These are phyloP conservation scores for Glycine tomentella DNA, from an alignment of 306 rosid species.

Conservation along the genomic window DNA sequence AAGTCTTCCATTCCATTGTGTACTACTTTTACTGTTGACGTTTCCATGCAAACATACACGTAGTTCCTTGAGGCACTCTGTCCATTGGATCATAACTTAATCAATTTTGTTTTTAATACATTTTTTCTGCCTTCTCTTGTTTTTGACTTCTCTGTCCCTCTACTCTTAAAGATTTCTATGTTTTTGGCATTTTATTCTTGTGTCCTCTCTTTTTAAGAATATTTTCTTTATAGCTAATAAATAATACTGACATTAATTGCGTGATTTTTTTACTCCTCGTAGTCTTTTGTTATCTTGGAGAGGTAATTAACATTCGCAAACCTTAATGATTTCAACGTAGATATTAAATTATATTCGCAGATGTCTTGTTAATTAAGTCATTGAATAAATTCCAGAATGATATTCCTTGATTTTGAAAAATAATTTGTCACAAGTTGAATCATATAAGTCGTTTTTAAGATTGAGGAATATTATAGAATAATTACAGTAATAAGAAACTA, in stretches of 20 bases:
- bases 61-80: slow-evolving; percentile 36
- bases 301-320: slow-evolving; percentile 19
- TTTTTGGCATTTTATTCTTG: background rate
- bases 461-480: slow-evolving; percentile 39
- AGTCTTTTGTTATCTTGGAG: slow-evolving; percentile 44
- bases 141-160: background rate
- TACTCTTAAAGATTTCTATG: no score
- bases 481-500: slow-evolving; percentile 9
- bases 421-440: slow-evolving; percentile 42
- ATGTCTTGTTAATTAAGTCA: slow-evolving; percentile 44
- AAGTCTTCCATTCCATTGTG: slow-evolving; percentile 18
- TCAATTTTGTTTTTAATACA: background rate
- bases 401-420: slow-evolving; percentile 33
- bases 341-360: slow-evolving; percentile 28
- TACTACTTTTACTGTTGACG: slow-evolving; percentile 52
- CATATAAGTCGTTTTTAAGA: slow-evolving; percentile 43
- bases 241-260: background rate
- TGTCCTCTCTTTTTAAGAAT: background rate
- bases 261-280: background rate
- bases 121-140: background rate
- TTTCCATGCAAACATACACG: slow-evolving; percentile 79
- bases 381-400: slow-evolving; percentile 28
- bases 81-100: slow-evolving; percentile 38
- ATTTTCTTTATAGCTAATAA: background rate
- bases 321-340: slow-evolving; percentile 28